phyloP scores from a whole-genome alignment of 2,329 filamentous ascomycete species.

The Aspergillus sp. region DNA sequence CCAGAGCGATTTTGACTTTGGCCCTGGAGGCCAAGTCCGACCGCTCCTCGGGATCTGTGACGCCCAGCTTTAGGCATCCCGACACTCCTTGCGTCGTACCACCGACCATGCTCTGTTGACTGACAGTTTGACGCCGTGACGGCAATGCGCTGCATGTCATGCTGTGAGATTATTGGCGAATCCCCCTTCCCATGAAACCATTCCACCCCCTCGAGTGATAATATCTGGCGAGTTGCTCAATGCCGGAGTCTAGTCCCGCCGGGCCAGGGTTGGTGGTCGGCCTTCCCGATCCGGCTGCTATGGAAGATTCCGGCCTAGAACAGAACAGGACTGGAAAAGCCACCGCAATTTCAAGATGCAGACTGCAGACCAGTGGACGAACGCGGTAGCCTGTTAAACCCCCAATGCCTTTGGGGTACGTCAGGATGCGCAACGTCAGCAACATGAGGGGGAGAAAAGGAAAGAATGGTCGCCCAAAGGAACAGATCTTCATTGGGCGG shows the following conservation, averaged over 20 bases:
- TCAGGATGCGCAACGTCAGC: background rate
- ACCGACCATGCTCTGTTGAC: slow-evolving; percentile 16
- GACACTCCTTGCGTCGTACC: slow-evolving; percentile 28
- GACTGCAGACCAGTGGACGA: background rate
- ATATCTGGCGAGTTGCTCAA: background rate
- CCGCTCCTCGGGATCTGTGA: slow-evolving; percentile 17
- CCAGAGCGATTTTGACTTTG: background rate
- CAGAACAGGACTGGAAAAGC: slow-evolving; percentile 6
- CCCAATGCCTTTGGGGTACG: background rate
- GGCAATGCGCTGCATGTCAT: background rate
- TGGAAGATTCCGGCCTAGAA: slow-evolving; percentile 18
- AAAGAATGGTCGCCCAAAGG: slow-evolving; percentile 1
- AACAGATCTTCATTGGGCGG: slow-evolving; percentile 6
- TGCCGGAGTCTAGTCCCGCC: slow-evolving; percentile 5
- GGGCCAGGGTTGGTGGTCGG: background rate
- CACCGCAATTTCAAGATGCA: slow-evolving; percentile 16
- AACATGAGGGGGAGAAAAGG: background rate
- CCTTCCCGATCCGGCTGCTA: slow-evolving; percentile 30
- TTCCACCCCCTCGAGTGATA: background rate
- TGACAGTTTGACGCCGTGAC: slow-evolving; percentile 14
- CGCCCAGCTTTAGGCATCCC: slow-evolving; percentile 17
- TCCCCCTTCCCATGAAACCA: background rate
- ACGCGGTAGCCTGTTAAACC: background rate
- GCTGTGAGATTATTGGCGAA: background rate
- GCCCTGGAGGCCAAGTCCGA: slow-evolving; percentile 5